Conservation (phyloP, 768 basidiomycete species). For the Pilatotrama ljubarskyi region DNA sequence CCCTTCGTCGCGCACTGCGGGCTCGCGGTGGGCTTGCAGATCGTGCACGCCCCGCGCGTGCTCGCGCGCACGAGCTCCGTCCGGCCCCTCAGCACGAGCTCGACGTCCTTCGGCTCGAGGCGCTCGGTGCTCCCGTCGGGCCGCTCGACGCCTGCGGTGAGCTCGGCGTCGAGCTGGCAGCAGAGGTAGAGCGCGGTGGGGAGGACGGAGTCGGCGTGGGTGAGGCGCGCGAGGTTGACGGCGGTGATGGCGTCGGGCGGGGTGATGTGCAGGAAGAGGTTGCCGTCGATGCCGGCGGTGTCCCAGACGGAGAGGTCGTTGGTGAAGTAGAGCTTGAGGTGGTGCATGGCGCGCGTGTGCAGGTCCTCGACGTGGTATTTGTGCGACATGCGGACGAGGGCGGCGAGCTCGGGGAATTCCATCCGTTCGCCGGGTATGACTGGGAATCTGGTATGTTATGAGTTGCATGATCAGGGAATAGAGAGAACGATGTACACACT, state of each 20-base stretch:
- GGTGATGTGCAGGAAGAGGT: slow-evolving; percentile 22
- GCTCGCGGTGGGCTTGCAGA: slow-evolving; percentile 19
- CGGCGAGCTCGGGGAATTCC: slow-evolving; percentile 22
- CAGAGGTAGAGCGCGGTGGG: slow-evolving; percentile 25
- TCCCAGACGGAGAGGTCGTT: slow-evolving; percentile 23
- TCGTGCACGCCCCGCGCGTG: slow-evolving; percentile 22
- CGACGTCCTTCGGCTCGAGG: slow-evolving; percentile 17
- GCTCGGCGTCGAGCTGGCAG: slow-evolving; percentile 20
- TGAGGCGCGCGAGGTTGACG: slow-evolving; percentile 25
- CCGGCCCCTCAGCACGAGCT: slow-evolving; percentile 33
- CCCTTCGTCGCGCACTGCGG: slow-evolving; percentile 17
- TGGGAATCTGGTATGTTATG: slow-evolving; percentile 6
- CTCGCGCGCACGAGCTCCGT: slow-evolving; percentile 36
- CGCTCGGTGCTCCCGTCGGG: slow-evolving; percentile 18
- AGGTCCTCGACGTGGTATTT: slow-evolving; percentile 25
- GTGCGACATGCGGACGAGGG: slow-evolving; percentile 25
- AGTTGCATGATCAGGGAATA: neutral
- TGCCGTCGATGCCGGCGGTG: slow-evolving; percentile 20
- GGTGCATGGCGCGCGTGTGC: slow-evolving; percentile 17
- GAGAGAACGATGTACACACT: slow-evolving; percentile 1
- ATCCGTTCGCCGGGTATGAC: slow-evolving; percentile 16
- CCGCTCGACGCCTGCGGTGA: slow-evolving; percentile 16
- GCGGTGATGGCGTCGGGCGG: slow-evolving; percentile 20
- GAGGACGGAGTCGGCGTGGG: slow-evolving; percentile 21
- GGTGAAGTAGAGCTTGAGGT: slow-evolving; percentile 22